Evolutionary conservation across 2,329 filamentous ascomycete genomes (phyloP).

Genomic region (Amauroascus niger): DNA sequence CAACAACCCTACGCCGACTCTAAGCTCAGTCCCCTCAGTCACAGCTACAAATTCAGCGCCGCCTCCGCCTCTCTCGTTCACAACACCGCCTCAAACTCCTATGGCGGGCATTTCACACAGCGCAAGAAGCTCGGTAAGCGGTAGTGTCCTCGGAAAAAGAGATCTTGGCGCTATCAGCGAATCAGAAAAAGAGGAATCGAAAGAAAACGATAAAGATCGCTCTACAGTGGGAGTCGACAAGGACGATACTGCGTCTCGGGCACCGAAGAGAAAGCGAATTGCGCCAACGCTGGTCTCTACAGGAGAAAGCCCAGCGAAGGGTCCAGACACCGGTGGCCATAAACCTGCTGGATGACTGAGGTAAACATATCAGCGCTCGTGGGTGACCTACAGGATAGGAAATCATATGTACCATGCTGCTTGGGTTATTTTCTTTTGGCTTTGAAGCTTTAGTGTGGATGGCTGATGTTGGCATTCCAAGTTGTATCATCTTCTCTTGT

Average conservation of each 20-base stretch:
- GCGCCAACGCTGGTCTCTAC: conserved; percentile 17
- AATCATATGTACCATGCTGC: not conserved
- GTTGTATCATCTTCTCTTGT: not conserved
- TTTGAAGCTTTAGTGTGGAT: not conserved
- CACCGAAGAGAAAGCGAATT: conserved; percentile 18
- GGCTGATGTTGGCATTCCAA: not conserved
- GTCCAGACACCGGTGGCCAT: not conserved
- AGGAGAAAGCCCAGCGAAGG: not conserved
- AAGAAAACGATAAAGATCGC: conserved; percentile 18
- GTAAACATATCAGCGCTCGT: not conserved
- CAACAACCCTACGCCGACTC: conserved; percentile 68
- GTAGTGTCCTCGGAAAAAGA: conserved; percentile 47
- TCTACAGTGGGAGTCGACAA: not conserved
- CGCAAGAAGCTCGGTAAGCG: conserved; percentile 45
- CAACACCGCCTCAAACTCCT: conserved; percentile 85
- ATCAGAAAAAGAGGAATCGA: conserved; percentile 37
- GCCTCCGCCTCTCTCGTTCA: conserved; percentile 42
- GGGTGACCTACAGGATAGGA: conserved; percentile 1
- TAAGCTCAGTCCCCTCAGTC: conserved; percentile 66
- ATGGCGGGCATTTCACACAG: conserved; percentile 44
- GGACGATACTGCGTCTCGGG: conserved; percentile 3
- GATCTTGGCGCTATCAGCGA: conserved; percentile 35
- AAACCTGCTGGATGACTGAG: conserved; percentile 1
- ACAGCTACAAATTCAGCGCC: conserved; percentile 58
- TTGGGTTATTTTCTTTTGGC: not conserved